Base-by-base conservation (phyloP, 805 yeast species). In the Saccharomycopsis babjevae region DNA sequence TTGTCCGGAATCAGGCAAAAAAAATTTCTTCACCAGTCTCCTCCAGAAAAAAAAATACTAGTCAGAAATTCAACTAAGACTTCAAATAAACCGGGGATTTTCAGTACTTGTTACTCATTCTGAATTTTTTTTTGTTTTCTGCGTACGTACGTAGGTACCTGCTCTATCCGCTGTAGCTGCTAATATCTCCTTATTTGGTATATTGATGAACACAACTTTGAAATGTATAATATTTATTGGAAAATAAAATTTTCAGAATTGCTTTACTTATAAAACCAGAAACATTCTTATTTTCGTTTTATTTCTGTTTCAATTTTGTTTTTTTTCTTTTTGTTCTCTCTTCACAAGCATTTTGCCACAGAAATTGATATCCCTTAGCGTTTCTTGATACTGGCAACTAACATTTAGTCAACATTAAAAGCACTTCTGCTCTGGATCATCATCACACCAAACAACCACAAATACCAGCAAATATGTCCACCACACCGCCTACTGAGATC, bases 401-500 rank as follows among this genome's bases (percentile, higher is more conserved):
- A 15, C 43, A 28, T 28, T 39, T 18, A 39, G 15, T 39, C 18
- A 16, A 16, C 43, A 5, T 39, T 2, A 16, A 16, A 8, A 42
- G 20, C 20, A 18, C n/a, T 18, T 20, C 25, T 42, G 25, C 46
- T 7, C 46, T 10, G 28, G 10, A 18, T 39, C 43, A 39, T 15
- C n/a, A 16, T 7, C 18, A 39, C 16, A 5, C 7, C 50, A 42
- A 38, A 13, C 4, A 13, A 38, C 40, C 50, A 42, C 52, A 15
- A 25, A 22, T 20, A 25, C 11, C 32, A 46, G 6, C 15, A 15
- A 46, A 46, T 22, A 46, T 46, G 52, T 46, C 52, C 32, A 46
- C 52, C 30, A 46, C 52, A n/a, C 52, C 32, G 30, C 38, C 57
- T 18, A 22, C 20, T 54, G 76, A 75, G 62, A 71, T 85, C 60